Evolutionary conservation across 164 flowering plant species (phyloP).

Genomic region (Aristolochia contorta): DNA sequence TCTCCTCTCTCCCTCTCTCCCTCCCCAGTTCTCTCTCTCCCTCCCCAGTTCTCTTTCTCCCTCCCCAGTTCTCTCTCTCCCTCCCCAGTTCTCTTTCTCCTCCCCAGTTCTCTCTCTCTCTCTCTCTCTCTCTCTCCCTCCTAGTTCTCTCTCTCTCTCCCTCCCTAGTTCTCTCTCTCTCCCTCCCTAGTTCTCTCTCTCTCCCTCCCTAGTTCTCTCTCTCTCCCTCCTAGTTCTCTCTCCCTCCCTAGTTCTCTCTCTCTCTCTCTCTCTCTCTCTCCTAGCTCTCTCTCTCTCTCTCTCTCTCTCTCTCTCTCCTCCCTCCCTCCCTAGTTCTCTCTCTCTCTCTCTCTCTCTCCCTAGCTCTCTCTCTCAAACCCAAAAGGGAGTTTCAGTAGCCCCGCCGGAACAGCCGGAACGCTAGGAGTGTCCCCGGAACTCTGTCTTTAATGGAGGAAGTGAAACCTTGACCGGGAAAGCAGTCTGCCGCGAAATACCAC

Average conservation of each 20-base stretch:
- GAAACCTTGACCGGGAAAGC: slow-evolving; percentile 11
- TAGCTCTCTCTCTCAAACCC: neutral
- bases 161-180: neutral
- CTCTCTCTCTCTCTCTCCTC: neutral
- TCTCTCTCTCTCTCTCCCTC: neutral
- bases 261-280: neutral
- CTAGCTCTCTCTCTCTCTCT: neutral
- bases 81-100: neutral
- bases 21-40: neutral
- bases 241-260: neutral
- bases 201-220: neutral
- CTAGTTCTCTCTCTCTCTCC: neutral
- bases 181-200: neutral
- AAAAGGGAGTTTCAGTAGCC: neutral
- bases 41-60: neutral
- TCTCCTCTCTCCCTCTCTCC: too few relatives aligned
- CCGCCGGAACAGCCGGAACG: neutral
- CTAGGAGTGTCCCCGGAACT: neutral
- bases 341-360: neutral
- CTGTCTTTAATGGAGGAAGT: slow-evolving; percentile 25
- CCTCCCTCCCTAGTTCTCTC: too few relatives aligned
- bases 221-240: neutral
- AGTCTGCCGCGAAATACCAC: neutral
- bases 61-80: neutral
- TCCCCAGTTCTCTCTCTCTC: neutral